Evolutionary conservation across 2,329 filamentous ascomycete genomes (phyloP).

Genomic region (Fusarium mexicanum): DNA sequence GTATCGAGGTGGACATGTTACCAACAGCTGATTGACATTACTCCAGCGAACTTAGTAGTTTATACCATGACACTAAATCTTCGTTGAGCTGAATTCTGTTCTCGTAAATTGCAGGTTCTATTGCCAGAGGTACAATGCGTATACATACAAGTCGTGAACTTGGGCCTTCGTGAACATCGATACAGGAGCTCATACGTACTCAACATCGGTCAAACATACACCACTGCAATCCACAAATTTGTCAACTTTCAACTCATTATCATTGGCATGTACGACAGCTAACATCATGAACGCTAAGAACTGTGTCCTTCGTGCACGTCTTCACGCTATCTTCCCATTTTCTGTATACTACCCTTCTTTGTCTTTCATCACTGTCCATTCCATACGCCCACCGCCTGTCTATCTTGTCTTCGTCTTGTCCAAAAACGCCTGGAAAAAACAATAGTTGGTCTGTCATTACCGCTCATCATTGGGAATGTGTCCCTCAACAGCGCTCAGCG

Average conservation of each 20-base stretch:
- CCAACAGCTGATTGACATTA: neutral
- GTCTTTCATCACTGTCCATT: slow-evolving; percentile 3
- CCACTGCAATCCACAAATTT: neutral
- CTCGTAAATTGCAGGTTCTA: neutral
- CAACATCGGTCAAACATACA: neutral
- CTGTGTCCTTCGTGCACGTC: neutral
- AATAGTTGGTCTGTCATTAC: slow-evolving; percentile 22
- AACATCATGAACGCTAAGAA: slow-evolving; percentile 15
- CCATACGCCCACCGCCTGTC: slow-evolving; percentile 33
- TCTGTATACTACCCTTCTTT: slow-evolving; percentile 19
- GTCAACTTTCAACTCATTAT: slow-evolving; percentile 15
- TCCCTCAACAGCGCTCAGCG: slow-evolving; percentile 63
- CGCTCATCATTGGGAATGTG: slow-evolving; percentile 54
- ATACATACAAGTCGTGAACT: neutral
- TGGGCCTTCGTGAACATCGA: neutral
- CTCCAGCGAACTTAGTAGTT: neutral
- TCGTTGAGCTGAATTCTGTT: neutral
- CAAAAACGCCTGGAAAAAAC: slow-evolving; percentile 41
- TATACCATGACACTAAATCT: neutral
- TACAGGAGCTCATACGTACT: neutral
- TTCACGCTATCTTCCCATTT: slow-evolving; percentile 5
- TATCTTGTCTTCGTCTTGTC: slow-evolving; percentile 35
- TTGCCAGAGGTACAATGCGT: neutral
- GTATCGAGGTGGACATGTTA: neutral
- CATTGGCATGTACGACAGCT: slow-evolving; percentile 15